These are phyloP conservation scores for Misopates orontium DNA, from an alignment of 257 asterid genomes.

Conservation along the genomic window DNA sequence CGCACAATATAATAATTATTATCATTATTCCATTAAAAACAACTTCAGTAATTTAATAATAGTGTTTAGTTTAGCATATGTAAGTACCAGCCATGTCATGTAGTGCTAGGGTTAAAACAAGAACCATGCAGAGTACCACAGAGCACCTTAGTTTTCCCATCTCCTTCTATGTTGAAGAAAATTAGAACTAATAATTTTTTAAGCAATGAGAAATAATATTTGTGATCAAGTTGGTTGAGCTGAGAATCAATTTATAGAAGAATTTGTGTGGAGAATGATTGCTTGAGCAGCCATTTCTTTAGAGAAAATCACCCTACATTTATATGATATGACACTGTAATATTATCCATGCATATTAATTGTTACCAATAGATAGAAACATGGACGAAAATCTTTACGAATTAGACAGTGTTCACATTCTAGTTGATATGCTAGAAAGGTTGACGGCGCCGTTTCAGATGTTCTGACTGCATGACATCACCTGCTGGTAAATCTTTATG, in stretches of 20 bases:
- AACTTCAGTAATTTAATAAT: too few relatives aligned
- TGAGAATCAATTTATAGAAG: conserved; percentile 34
- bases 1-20: too few relatives aligned
- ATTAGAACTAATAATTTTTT: neutral
- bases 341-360: neutral
- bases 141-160: conserved; percentile 34
- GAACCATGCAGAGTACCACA: conserved; percentile 30
- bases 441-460: conserved; percentile 63
- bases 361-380: neutral
- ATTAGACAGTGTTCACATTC: too few relatives aligned
- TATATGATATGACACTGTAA: conserved; percentile 30
- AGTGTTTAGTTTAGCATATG: too few relatives aligned
- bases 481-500: neutral
- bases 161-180: neutral
- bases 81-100: too few relatives aligned
- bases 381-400: neutral
- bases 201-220: neutral
- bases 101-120: conserved; percentile 24
- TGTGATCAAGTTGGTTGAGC: conserved; percentile 13
- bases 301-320: neutral
- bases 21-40: too few relatives aligned
- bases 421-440: too few relatives aligned
- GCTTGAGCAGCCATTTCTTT: conserved; percentile 33
- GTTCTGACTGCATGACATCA: conserved; percentile 44
- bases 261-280: conserved; percentile 31